These are phyloP conservation scores for Capsicum baccatum DNA, from an alignment of 257 asterid species.

Conservation along the genomic window DNA sequence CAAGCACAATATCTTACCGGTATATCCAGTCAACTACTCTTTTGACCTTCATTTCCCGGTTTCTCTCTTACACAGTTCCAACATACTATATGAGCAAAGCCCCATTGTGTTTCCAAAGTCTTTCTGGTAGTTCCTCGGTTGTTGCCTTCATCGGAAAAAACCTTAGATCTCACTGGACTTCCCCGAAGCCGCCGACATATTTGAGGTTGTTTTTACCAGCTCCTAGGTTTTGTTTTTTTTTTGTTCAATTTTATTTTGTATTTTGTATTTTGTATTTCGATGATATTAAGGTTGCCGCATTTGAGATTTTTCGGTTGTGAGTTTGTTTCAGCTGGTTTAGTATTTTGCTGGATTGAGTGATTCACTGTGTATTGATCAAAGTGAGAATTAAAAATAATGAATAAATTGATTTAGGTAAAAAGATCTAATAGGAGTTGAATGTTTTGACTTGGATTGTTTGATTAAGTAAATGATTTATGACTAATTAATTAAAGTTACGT, in stretches of 20 bases:
- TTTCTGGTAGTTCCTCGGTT: conserved; percentile 9
- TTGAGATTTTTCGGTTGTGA: background rate
- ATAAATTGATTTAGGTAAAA: background rate
- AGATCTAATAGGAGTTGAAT: background rate
- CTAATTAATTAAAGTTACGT: background rate
- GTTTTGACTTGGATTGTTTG: conserved; percentile 21
- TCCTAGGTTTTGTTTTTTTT: background rate
- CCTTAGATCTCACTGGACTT: conserved; percentile 23
- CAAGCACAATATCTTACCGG: conserved; percentile 35
- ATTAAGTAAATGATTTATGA: conserved; percentile 7
- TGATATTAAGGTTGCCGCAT: background rate
- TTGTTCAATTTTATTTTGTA: background rate
- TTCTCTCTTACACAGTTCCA: background rate
- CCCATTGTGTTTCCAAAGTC: background rate
- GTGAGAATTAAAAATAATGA: background rate
- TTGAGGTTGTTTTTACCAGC: background rate
- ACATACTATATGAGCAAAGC: background rate
- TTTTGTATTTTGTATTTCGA: background rate
- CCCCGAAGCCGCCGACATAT: background rate
- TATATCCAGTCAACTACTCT: conserved; percentile 34
- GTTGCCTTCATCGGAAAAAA: background rate
- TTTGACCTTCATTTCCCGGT: conserved; percentile 47
- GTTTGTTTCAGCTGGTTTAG: too few relatives aligned
- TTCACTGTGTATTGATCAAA: too few relatives aligned
- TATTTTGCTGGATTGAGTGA: too few relatives aligned